A percentile compares a stretch with the other conserved stretches of the same genome.
Conservation (phyloP, 2,329 filamentous ascomycete species). For the Venturia aucupariae region DNA sequence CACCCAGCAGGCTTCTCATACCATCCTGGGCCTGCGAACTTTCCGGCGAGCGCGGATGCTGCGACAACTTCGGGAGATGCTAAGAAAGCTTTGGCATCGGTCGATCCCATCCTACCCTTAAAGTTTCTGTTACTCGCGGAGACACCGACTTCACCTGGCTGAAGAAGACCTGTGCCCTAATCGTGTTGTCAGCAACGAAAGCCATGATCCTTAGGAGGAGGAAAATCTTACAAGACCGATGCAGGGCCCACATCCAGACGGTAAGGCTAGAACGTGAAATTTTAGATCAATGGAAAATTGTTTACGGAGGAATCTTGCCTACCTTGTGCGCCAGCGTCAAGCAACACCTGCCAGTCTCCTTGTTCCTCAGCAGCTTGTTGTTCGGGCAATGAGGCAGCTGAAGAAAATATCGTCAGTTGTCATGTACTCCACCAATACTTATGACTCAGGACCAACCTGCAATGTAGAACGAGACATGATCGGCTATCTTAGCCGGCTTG, state of each 20-base stretch:
- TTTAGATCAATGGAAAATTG: constrained; percentile 43
- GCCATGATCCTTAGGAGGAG: neutral
- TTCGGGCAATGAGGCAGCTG: constrained; percentile 67
- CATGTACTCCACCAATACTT: neutral
- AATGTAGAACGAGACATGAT: constrained; percentile 78
- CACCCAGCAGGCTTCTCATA: constrained; percentile 64
- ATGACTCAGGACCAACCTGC: constrained; percentile 32
- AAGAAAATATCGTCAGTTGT: neutral
- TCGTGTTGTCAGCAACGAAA: neutral
- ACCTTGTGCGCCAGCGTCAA: constrained; percentile 65
- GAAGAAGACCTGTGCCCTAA: constrained; percentile 61
- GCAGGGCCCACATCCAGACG: constrained; percentile 71
- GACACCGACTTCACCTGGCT: constrained; percentile 81
- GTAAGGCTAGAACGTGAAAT: constrained; percentile 42
- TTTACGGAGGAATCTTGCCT: constrained; percentile 21
- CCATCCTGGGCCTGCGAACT: constrained; percentile 66
- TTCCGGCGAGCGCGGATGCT: constrained; percentile 69
- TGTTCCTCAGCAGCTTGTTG: constrained; percentile 67
- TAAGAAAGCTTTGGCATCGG: constrained; percentile 73
- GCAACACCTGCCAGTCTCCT: constrained; percentile 75
- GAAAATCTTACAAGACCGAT: constrained; percentile 49
- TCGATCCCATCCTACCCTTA: constrained; percentile 80
- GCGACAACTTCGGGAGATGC: constrained; percentile 87
- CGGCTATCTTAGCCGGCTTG: constrained; percentile 58
- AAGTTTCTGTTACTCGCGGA: constrained; percentile 81